phyloP scores from a whole-genome alignment of 2,329 filamentous ascomycete species.

The Epichloe aotearoae region DNA sequence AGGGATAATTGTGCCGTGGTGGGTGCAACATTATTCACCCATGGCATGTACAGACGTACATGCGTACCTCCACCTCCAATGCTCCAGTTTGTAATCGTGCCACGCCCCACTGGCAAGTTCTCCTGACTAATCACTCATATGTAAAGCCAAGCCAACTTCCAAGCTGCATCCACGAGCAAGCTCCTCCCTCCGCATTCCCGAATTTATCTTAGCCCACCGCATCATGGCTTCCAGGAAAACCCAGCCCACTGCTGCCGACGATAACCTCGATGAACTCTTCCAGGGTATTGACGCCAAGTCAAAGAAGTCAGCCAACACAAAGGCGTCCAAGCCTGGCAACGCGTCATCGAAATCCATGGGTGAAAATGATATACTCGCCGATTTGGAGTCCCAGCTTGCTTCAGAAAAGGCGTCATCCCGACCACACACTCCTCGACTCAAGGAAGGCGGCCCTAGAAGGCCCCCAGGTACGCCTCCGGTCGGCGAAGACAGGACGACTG shows the following conservation, averaged over 20 bases:
- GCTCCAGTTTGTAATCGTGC: neutral
- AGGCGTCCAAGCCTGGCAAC: slow-evolving; percentile 33
- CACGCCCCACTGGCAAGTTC: neutral
- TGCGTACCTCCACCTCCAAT: neutral
- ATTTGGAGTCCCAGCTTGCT: slow-evolving; percentile 63
- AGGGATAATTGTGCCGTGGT: too few species aligned
- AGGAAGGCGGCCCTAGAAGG: slow-evolving; percentile 33
- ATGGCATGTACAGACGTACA: neutral
- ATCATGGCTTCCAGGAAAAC: slow-evolving; percentile 48
- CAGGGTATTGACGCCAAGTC: slow-evolving; percentile 42
- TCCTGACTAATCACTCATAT: too few species aligned
- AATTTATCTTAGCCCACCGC: neutral
- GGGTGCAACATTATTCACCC: too few species aligned
- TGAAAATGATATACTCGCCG: slow-evolving; percentile 70
- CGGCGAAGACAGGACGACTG: slow-evolving; percentile 49
- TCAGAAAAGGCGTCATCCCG: slow-evolving; percentile 59
- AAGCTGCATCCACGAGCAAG: neutral
- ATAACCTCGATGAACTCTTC: slow-evolving; percentile 54
- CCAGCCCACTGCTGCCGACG: slow-evolving; percentile 42
- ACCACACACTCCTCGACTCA: slow-evolving; percentile 69
- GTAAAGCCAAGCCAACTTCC: neutral
- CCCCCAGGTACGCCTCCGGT: slow-evolving; percentile 37
- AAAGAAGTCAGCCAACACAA: slow-evolving; percentile 33
- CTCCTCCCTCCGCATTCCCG: neutral
- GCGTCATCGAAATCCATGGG: slow-evolving; percentile 33